A percentile compares a stretch with the other conserved stretches of the same genome.
phyloP scores from a whole-genome alignment of 345 rosid species.

The Brassica rapa region DNA sequence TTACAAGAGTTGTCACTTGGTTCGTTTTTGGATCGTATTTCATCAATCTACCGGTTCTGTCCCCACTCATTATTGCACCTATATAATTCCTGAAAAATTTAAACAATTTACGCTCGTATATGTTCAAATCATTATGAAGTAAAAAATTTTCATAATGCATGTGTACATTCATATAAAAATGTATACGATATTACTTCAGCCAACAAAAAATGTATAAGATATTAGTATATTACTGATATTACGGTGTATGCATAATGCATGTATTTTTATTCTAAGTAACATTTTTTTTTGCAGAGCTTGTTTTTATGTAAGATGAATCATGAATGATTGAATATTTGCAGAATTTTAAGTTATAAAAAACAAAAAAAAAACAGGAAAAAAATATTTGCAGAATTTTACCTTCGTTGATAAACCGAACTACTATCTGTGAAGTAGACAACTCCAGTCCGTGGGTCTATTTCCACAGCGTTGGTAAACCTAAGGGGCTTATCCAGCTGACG shows the following conservation, averaged over 20 bases:
- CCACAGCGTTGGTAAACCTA: conserved; percentile 59
- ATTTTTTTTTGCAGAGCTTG: background rate
- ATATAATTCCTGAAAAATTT: conserved; percentile 51
- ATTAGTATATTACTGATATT: no score
- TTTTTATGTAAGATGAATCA: background rate
- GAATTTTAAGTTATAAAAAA: background rate
- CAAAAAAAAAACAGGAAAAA: no score
- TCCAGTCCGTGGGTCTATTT: conserved; percentile 58
- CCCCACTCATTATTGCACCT: conserved; percentile 46
- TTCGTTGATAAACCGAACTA: conserved; percentile 61
- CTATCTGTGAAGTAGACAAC: conserved; percentile 74
- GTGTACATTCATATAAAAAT: background rate
- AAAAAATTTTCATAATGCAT: background rate
- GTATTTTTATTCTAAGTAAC: no score
- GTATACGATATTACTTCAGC: background rate
- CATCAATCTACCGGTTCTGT: conserved; percentile 65
- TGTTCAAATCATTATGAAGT: background rate
- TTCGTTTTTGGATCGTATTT: conserved; percentile 55
- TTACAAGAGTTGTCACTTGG: conserved; percentile 46
- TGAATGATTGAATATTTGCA: background rate
- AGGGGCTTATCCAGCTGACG: conserved; percentile 50
- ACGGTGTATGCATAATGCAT: background rate
- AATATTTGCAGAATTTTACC: conserved; percentile 36
- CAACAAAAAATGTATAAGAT: no score
- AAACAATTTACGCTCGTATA: background rate